Conservation (phyloP, 352 stramenopile genomes). For the Globisporangium middletonii region DNA sequence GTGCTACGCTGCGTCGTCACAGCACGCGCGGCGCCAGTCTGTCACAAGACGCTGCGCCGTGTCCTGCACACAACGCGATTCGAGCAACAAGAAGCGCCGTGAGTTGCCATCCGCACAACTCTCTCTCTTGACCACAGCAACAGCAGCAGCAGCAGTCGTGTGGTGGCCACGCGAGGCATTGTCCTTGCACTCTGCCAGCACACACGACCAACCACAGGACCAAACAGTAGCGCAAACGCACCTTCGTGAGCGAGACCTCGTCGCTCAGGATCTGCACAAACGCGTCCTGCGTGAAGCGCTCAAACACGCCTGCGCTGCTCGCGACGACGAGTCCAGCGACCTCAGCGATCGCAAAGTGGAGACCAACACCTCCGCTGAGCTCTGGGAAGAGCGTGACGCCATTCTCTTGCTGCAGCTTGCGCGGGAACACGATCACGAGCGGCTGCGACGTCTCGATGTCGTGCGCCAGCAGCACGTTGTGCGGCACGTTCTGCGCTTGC, state of each 20-base stretch:
- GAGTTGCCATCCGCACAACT: too few species aligned
- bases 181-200: too few species aligned
- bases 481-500: slow-evolving; percentile 26
- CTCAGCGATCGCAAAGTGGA: slow-evolving; percentile 61
- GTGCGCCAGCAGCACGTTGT: slow-evolving; percentile 51
- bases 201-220: not conserved
- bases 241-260: slow-evolving; percentile 45
- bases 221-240: slow-evolving; percentile 11
- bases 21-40: slow-evolving; percentile 5
- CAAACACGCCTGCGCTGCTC: slow-evolving; percentile 22
- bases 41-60: slow-evolving; percentile 4
- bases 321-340: slow-evolving; percentile 49
- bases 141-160: too few species aligned
- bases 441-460: not conserved
- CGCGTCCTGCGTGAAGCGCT: slow-evolving; percentile 27
- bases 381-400: slow-evolving; percentile 10
- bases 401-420: slow-evolving; percentile 49
- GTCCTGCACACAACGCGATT: not conserved
- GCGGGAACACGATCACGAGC: slow-evolving; percentile 49
- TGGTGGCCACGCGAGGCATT: too few species aligned
- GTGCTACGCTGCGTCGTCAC: too few species aligned
- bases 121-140: too few species aligned
- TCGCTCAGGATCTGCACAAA: slow-evolving; percentile 32
- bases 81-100: not conserved
- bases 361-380: not conserved